Evolutionary conservation across 2,329 filamentous ascomycete species (phyloP), one percentile per base, ranked within the genome.

Genomic region (Fusarium gaditjirri): DNA sequence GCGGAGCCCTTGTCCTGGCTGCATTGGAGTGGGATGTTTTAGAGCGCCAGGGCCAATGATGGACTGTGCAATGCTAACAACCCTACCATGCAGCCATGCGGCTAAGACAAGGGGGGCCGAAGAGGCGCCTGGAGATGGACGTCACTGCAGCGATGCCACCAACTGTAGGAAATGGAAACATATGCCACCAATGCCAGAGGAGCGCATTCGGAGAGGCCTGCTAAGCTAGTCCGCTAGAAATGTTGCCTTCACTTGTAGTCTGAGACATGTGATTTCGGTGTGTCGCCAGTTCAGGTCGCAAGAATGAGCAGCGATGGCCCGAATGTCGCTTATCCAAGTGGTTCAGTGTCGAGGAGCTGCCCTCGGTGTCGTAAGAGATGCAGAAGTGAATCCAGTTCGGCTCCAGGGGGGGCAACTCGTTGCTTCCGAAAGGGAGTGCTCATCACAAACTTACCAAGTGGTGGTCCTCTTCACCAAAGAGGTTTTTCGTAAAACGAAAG

Each of bases 391-490:
- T 58, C 58, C 33, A 39, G 21, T 61, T 47, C 57, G 29, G 19
- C 14, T 43, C 50, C 60, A 44, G 50, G 21, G 50, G 21, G 33
- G 39, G 43, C 19, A 19, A 55, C 42, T 64, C 57, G 59, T 43
- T 46, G 52, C 39, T 44, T 47, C 41, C 56, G 35, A 29, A 46
- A 53, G 21, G 55, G 54, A 61, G 38, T 56, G 25, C 42, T 63
- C 63, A 65, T 50, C 23, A 55, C 55, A 54, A 29, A 79, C 77
- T 78, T 78, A 79, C 77, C 77, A 75, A 68, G 56, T 52, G 52
- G 62, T 63, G 62, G 54, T 69, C 68, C 65, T 71, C 71, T 67
- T 64, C 44, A 68, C 62, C 59, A 58, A 39, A 72, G 66, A 75
- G 65, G 65, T 47, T 61, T 60, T 69, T 71, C 62, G 68, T 66